A percentile compares a stretch with the other conserved stretches of the same genome.
Conservation (phyloP, 805 yeast genomes). For the Isabelozyma pseudorhagii region DNA sequence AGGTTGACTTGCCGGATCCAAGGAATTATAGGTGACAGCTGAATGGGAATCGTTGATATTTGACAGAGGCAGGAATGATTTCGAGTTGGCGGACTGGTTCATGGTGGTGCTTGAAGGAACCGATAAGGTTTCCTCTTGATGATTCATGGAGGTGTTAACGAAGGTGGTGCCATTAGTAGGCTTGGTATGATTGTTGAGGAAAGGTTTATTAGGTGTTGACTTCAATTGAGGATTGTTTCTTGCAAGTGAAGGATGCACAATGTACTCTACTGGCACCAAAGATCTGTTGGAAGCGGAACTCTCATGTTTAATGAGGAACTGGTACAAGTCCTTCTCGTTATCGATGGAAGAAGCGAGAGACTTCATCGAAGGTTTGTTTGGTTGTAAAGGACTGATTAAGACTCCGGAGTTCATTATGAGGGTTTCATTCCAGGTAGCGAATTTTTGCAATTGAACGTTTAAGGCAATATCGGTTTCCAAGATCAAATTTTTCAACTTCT, state of each 20-base stretch:
- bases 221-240: conserved; percentile 18
- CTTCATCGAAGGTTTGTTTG: conserved; percentile 63
- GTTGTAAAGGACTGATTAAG: conserved; percentile 67
- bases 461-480: conserved; percentile 88
- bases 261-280: conserved; percentile 67
- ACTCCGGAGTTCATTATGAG: conserved; percentile 82
- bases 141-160: not conserved
- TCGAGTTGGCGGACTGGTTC: not conserved
- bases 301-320: conserved; percentile 53
- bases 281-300: conserved; percentile 37
- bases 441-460: conserved; percentile 83
- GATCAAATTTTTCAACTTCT: conserved; percentile 69
- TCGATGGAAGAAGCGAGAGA: conserved; percentile 73
- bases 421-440: conserved; percentile 83
- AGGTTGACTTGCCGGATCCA: conserved; percentile 32
- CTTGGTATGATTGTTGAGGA: conserved; percentile 17
- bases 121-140: not conserved
- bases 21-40: conserved; percentile 16
- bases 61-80: not conserved
- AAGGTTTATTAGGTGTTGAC: conserved; percentile 27
- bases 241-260: conserved; percentile 63
- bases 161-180: not conserved
- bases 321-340: conserved; percentile 78
- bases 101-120: not conserved
- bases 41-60: conserved; percentile 1